phyloP scores from a whole-genome alignment of 257 asterid genomes.

The Nicotiana attenuata region DNA sequence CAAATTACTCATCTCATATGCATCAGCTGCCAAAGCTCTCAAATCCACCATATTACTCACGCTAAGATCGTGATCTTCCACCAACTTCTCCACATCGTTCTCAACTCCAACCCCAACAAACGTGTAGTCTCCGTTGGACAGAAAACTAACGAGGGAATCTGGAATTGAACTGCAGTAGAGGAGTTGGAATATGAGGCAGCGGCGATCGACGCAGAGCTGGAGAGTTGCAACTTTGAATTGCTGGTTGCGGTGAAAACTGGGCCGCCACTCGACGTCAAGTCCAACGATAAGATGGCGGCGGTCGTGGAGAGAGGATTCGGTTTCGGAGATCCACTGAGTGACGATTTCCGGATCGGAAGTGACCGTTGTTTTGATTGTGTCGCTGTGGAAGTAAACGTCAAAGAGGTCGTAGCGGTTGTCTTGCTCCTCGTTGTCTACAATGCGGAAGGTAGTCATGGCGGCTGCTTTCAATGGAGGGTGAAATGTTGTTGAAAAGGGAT shows the following conservation, averaged over 20 bases:
- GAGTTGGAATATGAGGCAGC: constrained; percentile 34
- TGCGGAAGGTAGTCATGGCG: not conserved
- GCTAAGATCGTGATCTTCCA: constrained; percentile 18
- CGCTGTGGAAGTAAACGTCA: constrained; percentile 16
- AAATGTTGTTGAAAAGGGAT: not conserved
- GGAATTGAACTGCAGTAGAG: constrained; percentile 10
- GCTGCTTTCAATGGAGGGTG: not conserved
- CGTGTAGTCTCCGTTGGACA: not conserved
- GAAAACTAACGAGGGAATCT: not conserved
- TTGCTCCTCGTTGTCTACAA: not conserved
- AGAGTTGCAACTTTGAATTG: constrained; percentile 23
- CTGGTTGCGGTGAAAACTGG: constrained; percentile 16
- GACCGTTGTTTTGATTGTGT: constrained; percentile 21
- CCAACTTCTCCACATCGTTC: constrained; percentile 24
- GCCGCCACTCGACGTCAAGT: constrained; percentile 39
- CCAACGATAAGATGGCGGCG: constrained; percentile 26
- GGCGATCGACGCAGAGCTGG: constrained; percentile 39
- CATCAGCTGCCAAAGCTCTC: constrained; percentile 19
- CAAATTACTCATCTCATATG: not conserved
- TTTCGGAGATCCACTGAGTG: constrained; percentile 18
- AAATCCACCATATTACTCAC: constrained; percentile 25
- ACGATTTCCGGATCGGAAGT: constrained; percentile 17
- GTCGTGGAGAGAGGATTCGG: constrained; percentile 3
- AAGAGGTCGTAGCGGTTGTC: constrained; percentile 12
- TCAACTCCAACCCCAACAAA: constrained; percentile 30